Evolutionary conservation across 2,329 filamentous ascomycete species (phyloP).

Genomic region (Alternaria novae-zelandiae): DNA sequence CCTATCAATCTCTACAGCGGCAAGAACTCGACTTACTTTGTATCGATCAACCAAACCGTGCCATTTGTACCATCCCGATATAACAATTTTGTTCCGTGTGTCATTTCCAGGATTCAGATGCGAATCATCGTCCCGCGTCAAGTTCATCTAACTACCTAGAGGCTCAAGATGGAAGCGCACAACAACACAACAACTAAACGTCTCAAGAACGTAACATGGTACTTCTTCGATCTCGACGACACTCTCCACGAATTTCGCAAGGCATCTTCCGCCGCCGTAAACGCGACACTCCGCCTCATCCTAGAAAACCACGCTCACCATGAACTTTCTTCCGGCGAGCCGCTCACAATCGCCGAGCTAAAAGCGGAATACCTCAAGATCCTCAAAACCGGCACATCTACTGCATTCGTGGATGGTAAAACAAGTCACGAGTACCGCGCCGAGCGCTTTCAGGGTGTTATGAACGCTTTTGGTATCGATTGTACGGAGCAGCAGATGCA

Average conservation of each 20-base stretch:
- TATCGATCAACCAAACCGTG: too few relatives aligned
- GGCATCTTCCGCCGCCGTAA: conserved; percentile 48
- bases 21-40: neutral
- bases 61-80: neutral
- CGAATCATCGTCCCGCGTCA: neutral
- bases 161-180: neutral
- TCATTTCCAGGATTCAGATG: neutral
- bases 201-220: conserved; percentile 38
- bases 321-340: neutral
- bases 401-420: conserved; percentile 55
- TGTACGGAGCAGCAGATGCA: neutral
- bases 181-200: neutral
- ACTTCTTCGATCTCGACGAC: conserved; percentile 59
- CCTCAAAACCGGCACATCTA: conserved; percentile 44
- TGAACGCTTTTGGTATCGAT: neutral
- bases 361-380: conserved; percentile 43
- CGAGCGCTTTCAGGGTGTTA: conserved; percentile 44
- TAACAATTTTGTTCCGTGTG: neutral
- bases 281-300: conserved; percentile 42
- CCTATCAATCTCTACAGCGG: neutral
- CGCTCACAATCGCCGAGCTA: conserved; percentile 11
- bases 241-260: conserved; percentile 57
- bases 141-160: neutral
- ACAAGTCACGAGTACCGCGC: conserved; percentile 53
- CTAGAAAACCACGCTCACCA: conserved; percentile 3